Evolutionary conservation across 495 filamentous ascomycete species (phyloP), one percentile per base, ranked within the genome.

Genomic region (Friedmanniomyces simplex): DNA sequence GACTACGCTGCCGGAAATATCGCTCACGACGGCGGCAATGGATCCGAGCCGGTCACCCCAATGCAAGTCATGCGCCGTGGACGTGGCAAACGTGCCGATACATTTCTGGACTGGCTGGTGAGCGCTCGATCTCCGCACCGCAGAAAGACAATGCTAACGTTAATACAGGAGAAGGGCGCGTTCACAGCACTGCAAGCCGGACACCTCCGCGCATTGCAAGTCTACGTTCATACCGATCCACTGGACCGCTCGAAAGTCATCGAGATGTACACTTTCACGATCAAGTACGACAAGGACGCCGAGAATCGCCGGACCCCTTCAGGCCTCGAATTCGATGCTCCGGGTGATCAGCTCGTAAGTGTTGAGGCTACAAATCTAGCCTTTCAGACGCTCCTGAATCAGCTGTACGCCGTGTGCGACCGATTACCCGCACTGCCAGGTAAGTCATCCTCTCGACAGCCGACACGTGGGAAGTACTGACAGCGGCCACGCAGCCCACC

Each of bases 211-310:
- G 71, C 72, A 3, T 34, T 79, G 22, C 74, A 77, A 59, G 60
- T 79, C 41, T 73, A 73, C 22, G 70, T 79, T 47, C 61, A 63
- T 28, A 30, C 54, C 28, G 57, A 52, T 36, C 51, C 51, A 12
- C 20, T 25, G 6, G 26, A 57, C 22, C 61, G 57, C 10, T 4
- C 42, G 26, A 55, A 53, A 28, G 71, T 78, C 13, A 28, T 79
- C 22, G 77, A 80, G 57, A 65, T 67, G 2, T 80, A 80, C 57
- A 77, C 73, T 0, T 79, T 79, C 61, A 74, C 71, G 7, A 76
- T 80, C 61, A 72, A 68, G 20, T 80, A 78, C 57, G 56, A 53
- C 16, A 46, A 59, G n/a, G 55, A 52, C 2, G 7, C 57, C 5
- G 54, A 62, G 1, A 52, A 65, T 32, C 42, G 62, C 5, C 51